Conservation (phyloP, 169 alveolate species). For the Eimeria maxima region DNA sequence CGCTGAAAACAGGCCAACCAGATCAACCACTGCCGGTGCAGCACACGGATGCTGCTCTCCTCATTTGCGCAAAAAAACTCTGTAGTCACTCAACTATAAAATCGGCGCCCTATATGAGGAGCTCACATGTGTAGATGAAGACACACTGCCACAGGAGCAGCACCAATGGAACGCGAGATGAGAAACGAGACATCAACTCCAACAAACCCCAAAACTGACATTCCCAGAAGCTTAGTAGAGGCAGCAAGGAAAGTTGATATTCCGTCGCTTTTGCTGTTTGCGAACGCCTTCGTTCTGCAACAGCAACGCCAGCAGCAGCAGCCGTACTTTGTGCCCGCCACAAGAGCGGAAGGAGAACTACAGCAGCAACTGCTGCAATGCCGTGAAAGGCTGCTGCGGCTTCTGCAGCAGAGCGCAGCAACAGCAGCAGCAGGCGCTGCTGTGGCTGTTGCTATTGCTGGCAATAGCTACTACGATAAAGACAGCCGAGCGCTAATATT, state of each 20-base stretch:
- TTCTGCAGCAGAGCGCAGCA: constrained; percentile 26
- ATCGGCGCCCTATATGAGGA: neutral
- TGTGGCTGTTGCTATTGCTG: constrained; percentile 59
- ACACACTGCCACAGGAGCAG: constrained; percentile 7
- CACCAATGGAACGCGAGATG: constrained; percentile 27
- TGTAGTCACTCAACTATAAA: neutral
- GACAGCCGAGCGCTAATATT: neutral
- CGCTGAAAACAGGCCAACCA: neutral
- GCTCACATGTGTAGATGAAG: neutral
- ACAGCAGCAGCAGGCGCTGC: constrained; percentile 50
- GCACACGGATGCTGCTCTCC: neutral
- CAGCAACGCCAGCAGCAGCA: constrained; percentile 51
- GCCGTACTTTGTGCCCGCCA: constrained; percentile 12
- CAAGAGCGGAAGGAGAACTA: neutral
- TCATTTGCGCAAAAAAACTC: neutral
- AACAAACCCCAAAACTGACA: neutral
- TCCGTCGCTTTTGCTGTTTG: neutral
- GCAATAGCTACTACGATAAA: neutral
- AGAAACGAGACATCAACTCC: neutral
- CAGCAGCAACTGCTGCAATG: constrained; percentile 48
- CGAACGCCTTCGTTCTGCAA: neutral
- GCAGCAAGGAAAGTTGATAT: constrained; percentile 1
- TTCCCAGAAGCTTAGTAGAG: neutral
- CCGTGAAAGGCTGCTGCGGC: constrained; percentile 60
- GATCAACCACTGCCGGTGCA: neutral